These are phyloP conservation scores for Ogataea saltuana DNA, from an alignment of 805 yeast species.

Conservation along the genomic window DNA sequence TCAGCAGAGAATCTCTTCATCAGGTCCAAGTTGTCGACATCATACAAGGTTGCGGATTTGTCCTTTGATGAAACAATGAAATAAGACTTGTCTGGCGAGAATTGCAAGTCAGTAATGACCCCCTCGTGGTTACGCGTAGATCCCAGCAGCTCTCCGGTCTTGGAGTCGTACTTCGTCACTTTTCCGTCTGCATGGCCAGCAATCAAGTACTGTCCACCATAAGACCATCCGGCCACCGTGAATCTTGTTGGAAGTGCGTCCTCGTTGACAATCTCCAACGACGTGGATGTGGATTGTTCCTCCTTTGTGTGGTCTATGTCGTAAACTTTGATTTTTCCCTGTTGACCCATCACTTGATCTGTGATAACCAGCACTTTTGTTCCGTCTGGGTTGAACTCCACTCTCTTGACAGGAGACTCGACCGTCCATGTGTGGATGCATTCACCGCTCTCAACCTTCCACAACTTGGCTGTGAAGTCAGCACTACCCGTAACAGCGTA, in stretches of 20 bases:
- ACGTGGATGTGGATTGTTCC: constrained; percentile 55
- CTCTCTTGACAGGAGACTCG: constrained; percentile 87
- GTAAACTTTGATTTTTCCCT: constrained; percentile 73
- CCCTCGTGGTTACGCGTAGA: constrained; percentile 71
- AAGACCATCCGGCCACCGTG: constrained; percentile 86
- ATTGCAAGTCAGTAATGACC: constrained; percentile 85
- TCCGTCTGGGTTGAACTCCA: constrained; percentile 78
- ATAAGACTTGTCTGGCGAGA: constrained; percentile 82
- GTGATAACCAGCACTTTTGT: constrained; percentile 70
- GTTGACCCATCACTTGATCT: constrained; percentile 89
- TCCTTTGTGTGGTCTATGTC: constrained; percentile 50
- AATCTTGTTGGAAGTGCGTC: constrained; percentile 54
- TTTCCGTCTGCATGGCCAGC: constrained; percentile 89
- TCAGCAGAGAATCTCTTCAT: constrained; percentile 80
- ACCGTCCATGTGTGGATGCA: constrained; percentile 70
- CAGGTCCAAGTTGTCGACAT: constrained; percentile 70
- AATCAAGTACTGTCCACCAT: constrained; percentile 68
- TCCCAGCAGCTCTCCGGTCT: constrained; percentile 67
- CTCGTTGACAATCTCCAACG: constrained; percentile 54
- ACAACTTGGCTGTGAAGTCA: constrained; percentile 79
- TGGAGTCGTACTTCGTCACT: constrained; percentile 75
- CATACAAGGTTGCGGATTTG: constrained; percentile 75
- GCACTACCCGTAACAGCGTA: constrained; percentile 87
- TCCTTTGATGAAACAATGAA: constrained; percentile 93
- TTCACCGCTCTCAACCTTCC: constrained; percentile 81